Evolutionary conservation across 1,284 basidiomycete genomes (phyloP), one percentile per base, ranked within the genome.

Genomic region (Ustanciosporium gigantosporum): DNA sequence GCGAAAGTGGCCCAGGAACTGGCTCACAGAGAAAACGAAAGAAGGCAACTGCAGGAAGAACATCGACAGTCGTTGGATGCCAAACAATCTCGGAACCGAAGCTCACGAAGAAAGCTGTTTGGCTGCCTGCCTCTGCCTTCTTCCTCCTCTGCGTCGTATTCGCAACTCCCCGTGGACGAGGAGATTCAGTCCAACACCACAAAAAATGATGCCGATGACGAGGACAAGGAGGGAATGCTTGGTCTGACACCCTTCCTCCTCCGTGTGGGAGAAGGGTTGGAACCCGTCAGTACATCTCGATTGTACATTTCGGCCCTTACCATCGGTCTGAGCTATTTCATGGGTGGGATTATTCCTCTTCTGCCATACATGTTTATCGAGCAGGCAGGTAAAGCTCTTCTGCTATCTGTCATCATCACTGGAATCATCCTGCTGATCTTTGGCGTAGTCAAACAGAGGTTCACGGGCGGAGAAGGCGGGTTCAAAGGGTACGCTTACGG

Each of bases 1-100:
- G 83, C 85, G 14, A 83, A 86, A 21, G 89, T 97, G 19, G 89
- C 91, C 13, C 41, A 38, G 4, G 61, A 65, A n/a, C 40, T 65
- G 17, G 48, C 50, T 4, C 41, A 46, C 2, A 46, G 50, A 39
- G 61, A 65, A 21, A 27, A 50, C 11, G 45, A 47, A 14, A 40
- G 51, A 31, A 25, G 37, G 11, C 11, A 58, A 14, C 21, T 41
- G 2, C 41, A 34, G 0, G n/a, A 38, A 3, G 19, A 38, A 13
- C 41, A 41, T 14, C 40, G 44, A 22, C 14, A 37, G 16, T n/a
- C n/a, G n/a, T 37, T 32, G 5, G 19, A 21, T 5, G 25, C 50
- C 4, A 2, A 37, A 8, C 7, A 19, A 11, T 21, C 36, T 6
- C 13, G 11, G 20, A 37, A 22, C 8, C 17, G 36, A 11, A 22